These are phyloP conservation scores for Populus trichocarpa DNA, from an alignment of 441 rosid species.

Conservation along the genomic window DNA sequence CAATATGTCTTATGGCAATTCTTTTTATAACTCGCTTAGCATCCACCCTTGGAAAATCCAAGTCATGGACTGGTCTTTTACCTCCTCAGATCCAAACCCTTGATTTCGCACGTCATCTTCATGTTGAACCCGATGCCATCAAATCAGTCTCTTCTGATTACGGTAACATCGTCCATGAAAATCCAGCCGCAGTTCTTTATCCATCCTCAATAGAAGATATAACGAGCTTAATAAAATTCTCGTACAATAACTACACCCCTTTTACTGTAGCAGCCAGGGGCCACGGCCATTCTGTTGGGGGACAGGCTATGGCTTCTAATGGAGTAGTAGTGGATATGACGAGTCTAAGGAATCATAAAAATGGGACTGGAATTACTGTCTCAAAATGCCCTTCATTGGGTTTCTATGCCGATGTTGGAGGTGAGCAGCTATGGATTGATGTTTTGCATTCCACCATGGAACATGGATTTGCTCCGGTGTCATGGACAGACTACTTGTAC, in stretches of 20 bases:
- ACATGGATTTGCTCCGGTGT: conserved; percentile 66
- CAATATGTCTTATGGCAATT: conserved; percentile 22
- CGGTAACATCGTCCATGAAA: conserved; percentile 52
- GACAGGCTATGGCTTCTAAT: conserved; percentile 65
- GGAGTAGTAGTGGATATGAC: conserved; percentile 85
- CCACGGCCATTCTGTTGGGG: conserved; percentile 67
- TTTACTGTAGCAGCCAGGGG: conserved; percentile 77
- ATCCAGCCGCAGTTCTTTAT: conserved; percentile 63
- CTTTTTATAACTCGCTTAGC: conserved; percentile 30
- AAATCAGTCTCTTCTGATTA: conserved; percentile 56
- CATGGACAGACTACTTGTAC: conserved; percentile 88
- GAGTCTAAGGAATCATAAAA: conserved; percentile 30
- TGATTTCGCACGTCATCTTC: conserved; percentile 30
- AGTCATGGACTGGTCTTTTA: conserved; percentile 14
- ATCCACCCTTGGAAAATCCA: conserved; percentile 29
- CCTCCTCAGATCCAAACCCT: conserved; percentile 14
- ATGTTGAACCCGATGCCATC: conserved; percentile 40
- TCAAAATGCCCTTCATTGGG: conserved; percentile 22
- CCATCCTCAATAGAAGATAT: conserved; percentile 61
- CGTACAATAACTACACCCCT: conserved; percentile 34
- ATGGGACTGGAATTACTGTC: conserved; percentile 29
- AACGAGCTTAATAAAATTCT: conserved; percentile 38
- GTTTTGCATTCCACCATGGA: conserved; percentile 49
- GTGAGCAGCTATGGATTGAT: conserved; percentile 80
- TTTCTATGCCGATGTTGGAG: conserved; percentile 70